These are phyloP conservation scores for Starmerella tilneyi DNA, from an alignment of 805 yeast species.

Conservation along the genomic window DNA sequence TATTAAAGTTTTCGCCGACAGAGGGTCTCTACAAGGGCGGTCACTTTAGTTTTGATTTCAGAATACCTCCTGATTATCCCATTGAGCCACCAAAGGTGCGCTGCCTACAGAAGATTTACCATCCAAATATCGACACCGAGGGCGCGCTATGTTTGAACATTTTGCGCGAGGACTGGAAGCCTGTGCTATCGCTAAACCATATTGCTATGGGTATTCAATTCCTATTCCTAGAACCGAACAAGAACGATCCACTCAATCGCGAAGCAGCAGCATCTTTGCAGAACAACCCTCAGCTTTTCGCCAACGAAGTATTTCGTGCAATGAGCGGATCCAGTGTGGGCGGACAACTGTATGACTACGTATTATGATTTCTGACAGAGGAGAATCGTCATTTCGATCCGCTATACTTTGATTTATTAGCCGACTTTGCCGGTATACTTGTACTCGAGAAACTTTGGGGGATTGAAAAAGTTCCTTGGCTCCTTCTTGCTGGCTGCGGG, in stretches of 20 bases:
- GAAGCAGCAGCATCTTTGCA: constrained; percentile 61
- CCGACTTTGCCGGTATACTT: background rate
- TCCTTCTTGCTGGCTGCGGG: background rate
- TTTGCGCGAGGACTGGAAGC: constrained; percentile 91
- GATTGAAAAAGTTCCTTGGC: constrained; percentile 21
- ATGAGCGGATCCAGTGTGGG: constrained; percentile 67
- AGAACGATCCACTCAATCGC: constrained; percentile 85
- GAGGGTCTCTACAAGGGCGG: constrained; percentile 69
- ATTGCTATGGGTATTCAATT: constrained; percentile 77
- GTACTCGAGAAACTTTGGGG: constrained; percentile 15
- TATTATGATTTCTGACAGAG: no score
- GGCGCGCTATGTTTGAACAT: constrained; percentile 91
- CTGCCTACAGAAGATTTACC: constrained; percentile 65
- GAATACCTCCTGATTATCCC: constrained; percentile 65
- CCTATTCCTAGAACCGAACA: constrained; percentile 80
- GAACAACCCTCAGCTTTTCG: constrained; percentile 39
- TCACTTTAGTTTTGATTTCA: constrained; percentile 55
- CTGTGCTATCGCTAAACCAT: constrained; percentile 72
- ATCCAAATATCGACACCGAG: constrained; percentile 82
- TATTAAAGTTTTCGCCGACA: constrained; percentile 49
- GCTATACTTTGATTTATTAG: no score
- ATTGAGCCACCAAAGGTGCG: constrained; percentile 84
- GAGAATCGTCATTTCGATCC: no score
- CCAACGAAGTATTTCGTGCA: constrained; percentile 44
- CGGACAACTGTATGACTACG: constrained; percentile 35